Conservation (phyloP, 2,329 filamentous ascomycete species). For the Teratosphaeria nubilosa region DNA sequence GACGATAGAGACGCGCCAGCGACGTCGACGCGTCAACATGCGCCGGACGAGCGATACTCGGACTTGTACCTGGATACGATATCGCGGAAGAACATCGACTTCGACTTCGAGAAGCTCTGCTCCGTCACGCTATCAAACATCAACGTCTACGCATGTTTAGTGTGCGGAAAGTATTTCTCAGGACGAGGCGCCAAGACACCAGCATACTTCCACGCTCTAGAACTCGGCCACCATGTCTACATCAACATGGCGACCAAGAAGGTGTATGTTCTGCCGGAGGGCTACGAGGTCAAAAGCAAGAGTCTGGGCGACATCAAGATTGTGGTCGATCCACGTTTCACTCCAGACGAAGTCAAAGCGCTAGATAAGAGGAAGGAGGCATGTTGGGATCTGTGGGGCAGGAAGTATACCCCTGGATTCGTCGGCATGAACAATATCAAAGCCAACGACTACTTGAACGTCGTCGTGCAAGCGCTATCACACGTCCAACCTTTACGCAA, state of each 20-base stretch:
- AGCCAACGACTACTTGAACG: constrained; percentile 97
- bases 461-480: constrained; percentile 80
- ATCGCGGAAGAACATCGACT: constrained; percentile 83
- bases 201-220: constrained; percentile 94
- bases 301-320: constrained; percentile 97
- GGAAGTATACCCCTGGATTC: constrained; percentile 84
- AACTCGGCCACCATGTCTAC: constrained; percentile 92
- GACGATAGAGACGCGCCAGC: constrained; percentile 22
- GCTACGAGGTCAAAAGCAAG: constrained; percentile 91
- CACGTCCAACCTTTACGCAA: constrained; percentile 86
- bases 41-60: constrained; percentile 77
- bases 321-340: constrained; percentile 83
- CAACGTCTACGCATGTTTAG: constrained; percentile 94
- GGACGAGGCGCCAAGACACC: constrained; percentile 88
- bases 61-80: constrained; percentile 98
- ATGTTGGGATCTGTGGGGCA: constrained; percentile 69
- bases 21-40: constrained; percentile 57
- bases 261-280: constrained; percentile 87
- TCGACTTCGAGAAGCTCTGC: constrained; percentile 98
- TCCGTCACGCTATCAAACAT: constrained; percentile 94
- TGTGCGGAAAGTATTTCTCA: constrained; percentile 97
- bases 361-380: constrained; percentile 56
- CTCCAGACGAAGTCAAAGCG: constrained; percentile 65
- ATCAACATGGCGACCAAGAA: constrained; percentile 94
- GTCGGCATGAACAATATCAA: constrained; percentile 99